Percentiles rank a stretch among this genome's conserved stretches.
Evolutionary conservation across 495 filamentous ascomycete species (phyloP).

Genomic region (Astrocystis sublimbata): DNA sequence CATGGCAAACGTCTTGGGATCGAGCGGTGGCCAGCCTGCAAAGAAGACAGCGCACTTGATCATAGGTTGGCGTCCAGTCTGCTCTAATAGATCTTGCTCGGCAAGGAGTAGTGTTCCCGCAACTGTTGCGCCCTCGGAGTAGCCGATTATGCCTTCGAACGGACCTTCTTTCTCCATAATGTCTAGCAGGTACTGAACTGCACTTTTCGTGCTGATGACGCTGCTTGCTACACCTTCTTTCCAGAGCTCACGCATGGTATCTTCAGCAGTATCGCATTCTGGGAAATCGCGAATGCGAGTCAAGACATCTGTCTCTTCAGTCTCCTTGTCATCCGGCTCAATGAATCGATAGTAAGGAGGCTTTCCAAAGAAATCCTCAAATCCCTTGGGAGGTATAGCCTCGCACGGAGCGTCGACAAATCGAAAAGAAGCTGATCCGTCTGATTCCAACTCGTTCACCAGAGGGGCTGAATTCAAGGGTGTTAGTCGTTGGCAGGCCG

Average conservation of each 20-base stretch:
- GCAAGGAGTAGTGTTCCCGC: conserved; percentile 58
- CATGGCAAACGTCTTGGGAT: conserved; percentile 45
- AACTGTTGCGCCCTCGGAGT: conserved; percentile 62
- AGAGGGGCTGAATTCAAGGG: conserved; percentile 42
- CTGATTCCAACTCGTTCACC: conserved; percentile 47
- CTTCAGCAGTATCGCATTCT: conserved; percentile 47
- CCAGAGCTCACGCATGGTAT: conserved; percentile 54
- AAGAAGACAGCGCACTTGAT: conserved; percentile 61
- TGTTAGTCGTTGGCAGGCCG: not conserved
- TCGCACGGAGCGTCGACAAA: conserved; percentile 52
- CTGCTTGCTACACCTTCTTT: conserved; percentile 47
- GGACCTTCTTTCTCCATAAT: conserved; percentile 54
- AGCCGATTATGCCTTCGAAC: conserved; percentile 58
- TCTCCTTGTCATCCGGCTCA: conserved; percentile 46
- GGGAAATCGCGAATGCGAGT: conserved; percentile 53
- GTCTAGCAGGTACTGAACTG: conserved; percentile 45
- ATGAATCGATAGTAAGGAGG: conserved; percentile 54
- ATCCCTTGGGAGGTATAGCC: conserved; percentile 49
- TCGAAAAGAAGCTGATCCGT: conserved; percentile 46
- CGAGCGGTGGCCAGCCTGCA: conserved; percentile 58
- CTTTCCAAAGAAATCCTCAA: conserved; percentile 54
- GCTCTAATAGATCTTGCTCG: conserved; percentile 48
- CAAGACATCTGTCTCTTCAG: conserved; percentile 47
- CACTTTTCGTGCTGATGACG: conserved; percentile 42
- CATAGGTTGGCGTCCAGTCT: conserved; percentile 47